Evolutionary conservation across 2,329 filamentous ascomycete species (phyloP).

Genomic region (Sodiomyces alkalinus): DNA sequence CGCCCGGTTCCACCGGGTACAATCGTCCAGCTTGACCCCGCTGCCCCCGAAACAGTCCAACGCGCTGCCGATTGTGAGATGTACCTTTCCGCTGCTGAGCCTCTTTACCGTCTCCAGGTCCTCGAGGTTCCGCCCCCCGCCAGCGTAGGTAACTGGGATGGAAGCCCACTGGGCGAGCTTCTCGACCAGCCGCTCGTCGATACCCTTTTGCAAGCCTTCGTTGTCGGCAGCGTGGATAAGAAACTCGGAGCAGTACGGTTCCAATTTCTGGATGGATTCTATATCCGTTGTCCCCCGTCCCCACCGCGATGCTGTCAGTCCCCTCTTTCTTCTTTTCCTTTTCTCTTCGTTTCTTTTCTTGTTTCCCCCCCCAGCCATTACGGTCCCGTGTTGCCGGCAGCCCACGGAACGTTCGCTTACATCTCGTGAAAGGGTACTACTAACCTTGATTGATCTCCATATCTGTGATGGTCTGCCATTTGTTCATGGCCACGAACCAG

Average conservation of each 20-base stretch:
- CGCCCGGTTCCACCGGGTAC: slow-evolving; percentile 65
- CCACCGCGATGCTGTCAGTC: too few relatives aligned
- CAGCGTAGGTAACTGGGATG: slow-evolving; percentile 92
- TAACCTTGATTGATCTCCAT: slow-evolving; percentile 83
- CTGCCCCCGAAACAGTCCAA: slow-evolving; percentile 88
- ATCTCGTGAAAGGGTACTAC: too few relatives aligned
- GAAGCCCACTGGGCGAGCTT: slow-evolving; percentile 71
- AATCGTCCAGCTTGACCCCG: slow-evolving; percentile 77
- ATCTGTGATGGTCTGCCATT: slow-evolving; percentile 96
- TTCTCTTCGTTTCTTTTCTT: too few relatives aligned
- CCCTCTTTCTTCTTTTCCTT: too few relatives aligned
- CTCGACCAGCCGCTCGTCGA: slow-evolving; percentile 72
- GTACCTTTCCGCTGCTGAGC: slow-evolving; percentile 67
- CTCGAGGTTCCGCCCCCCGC: slow-evolving; percentile 68
- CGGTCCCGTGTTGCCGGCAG: too few relatives aligned
- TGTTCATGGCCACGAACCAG: slow-evolving; percentile 98
- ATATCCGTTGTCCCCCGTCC: too few relatives aligned
- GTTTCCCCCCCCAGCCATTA: too few relatives aligned
- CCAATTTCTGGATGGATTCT: slow-evolving; percentile 69
- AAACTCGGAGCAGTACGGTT: slow-evolving; percentile 92
- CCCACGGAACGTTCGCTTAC: too few relatives aligned
- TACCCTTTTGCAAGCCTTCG: slow-evolving; percentile 80
- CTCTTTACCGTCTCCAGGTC: slow-evolving; percentile 72
- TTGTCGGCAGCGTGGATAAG: slow-evolving; percentile 95
- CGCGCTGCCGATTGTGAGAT: slow-evolving; percentile 91